Evolutionary conservation across 2,329 filamentous ascomycete species (phyloP).

Genomic region (Paecilomyces formosus): DNA sequence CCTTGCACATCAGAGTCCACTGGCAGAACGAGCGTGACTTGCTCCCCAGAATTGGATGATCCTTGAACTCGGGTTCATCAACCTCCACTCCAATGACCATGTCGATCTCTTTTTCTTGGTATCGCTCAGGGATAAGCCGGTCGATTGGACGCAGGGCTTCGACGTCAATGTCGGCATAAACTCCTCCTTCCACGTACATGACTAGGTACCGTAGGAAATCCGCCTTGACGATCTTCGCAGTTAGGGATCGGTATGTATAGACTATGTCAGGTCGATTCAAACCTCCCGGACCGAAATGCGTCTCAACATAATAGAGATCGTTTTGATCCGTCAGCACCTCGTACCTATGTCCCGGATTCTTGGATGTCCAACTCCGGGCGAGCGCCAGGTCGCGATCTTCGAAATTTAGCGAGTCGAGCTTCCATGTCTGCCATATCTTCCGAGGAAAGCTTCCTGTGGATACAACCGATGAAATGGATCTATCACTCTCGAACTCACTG

Average conservation of each 20-base stretch:
- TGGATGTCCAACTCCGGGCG: constrained; percentile 58
- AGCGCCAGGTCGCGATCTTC: constrained; percentile 55
- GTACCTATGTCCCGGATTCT: constrained; percentile 60
- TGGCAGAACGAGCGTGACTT: constrained; percentile 67
- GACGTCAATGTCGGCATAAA: constrained; percentile 55
- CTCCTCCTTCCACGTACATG: constrained; percentile 59
- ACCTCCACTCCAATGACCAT: constrained; percentile 66
- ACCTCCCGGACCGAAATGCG: constrained; percentile 57
- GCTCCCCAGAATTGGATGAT: constrained; percentile 58
- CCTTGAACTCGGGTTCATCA: constrained; percentile 57
- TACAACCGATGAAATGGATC: constrained; percentile 9
- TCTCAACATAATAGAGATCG: constrained; percentile 60
- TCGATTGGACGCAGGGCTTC: constrained; percentile 47
- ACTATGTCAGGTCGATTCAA: constrained; percentile 62
- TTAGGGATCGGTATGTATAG: constrained; percentile 52
- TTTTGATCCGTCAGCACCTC: constrained; percentile 65
- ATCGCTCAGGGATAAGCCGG: constrained; percentile 50
- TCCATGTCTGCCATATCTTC: constrained; percentile 76
- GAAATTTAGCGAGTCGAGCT: constrained; percentile 59
- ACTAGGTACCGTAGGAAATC: constrained; percentile 60
- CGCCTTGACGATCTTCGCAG: constrained; percentile 56
- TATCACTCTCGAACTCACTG: constrained; percentile 15
- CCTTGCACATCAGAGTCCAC: constrained; percentile 68
- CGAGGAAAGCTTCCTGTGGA: constrained; percentile 45
- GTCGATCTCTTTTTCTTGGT: constrained; percentile 56